Evolutionary conservation across 208 protist genomes (phyloP), one percentile per base, ranked within the genome.

Genomic region (Leishmania braziliensis): DNA sequence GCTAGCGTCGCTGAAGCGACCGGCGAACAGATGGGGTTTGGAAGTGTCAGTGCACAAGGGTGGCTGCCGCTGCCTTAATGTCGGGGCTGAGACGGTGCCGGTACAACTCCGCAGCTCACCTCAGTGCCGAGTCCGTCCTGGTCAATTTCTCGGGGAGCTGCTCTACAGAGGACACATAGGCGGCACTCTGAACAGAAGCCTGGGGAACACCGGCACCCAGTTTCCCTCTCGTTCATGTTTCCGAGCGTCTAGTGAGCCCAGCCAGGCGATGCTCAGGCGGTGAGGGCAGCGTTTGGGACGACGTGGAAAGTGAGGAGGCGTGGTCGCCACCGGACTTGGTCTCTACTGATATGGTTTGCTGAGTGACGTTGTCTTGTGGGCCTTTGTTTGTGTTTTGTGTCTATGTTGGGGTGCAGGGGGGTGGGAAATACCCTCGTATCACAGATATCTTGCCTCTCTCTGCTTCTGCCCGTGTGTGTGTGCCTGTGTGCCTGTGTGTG

Each of bases 11-110:
- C 92, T 90, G 23, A 88, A 86, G 53, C 90, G 93, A 74, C 75
- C 84, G 14, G 72, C 86, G 63, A 84, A 94, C 26, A 71, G 71
- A n/a, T 93, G 89, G 90, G 90, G 90, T 63, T 80, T 88, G 70
- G 92, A 93, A 73, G 86, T 95, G 71, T 87, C 88, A 54, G 90
- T 93, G 81, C 94, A 86, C 88, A 95, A 91, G 86, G 90, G 90
- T 71, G 93, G 90, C 78, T 95, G 92, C 78, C 92, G 90, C 54
- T 89, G 90, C 71, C 78, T 91, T 33, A 86, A 89, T 82, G 65
- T 95, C 60, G 72, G 83, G 20, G 82, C 62, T 12, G 71, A 74
- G n/a, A 33, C 62, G 72, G 81, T 87, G 71, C 79, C 78, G 29
- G 80, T 77, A 33, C 78, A 80, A 80, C 58, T 86, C 88, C 50